These are phyloP conservation scores for Suillus cothurnatus DNA, from an alignment of 768 basidiomycete genomes.

Conservation along the genomic window DNA sequence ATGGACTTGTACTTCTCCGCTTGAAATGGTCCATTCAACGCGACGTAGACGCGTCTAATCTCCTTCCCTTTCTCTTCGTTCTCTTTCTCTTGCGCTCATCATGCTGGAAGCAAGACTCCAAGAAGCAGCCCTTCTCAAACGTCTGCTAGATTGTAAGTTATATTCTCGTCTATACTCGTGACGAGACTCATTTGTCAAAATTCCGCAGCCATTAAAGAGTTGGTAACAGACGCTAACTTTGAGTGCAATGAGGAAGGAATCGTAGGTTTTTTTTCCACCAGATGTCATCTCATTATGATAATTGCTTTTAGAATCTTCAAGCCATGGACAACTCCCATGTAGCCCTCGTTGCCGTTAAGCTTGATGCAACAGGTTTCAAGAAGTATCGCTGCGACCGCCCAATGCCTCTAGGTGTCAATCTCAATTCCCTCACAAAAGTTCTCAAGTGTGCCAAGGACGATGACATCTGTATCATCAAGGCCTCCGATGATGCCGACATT, in stretches of 20 bases:
- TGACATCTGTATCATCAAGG: constrained; percentile 88
- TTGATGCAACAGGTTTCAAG: constrained; percentile 79
- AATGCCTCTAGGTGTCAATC: constrained; percentile 88
- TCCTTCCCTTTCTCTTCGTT: constrained; percentile 15
- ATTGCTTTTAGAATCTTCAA: constrained; percentile 67
- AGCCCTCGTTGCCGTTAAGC: constrained; percentile 88
- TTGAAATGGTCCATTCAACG: constrained; percentile 34
- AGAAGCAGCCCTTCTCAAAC: constrained; percentile 89
- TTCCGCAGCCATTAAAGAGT: constrained; percentile 87
- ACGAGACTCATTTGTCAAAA: background rate
- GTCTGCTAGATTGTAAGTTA: constrained; percentile 83
- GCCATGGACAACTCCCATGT: constrained; percentile 99
- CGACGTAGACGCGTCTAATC: constrained; percentile 33
- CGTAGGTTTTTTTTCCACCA: constrained; percentile 40
- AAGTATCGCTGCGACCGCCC: constrained; percentile 93
- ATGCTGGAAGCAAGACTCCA: constrained; percentile 93
- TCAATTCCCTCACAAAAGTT: constrained; percentile 89
- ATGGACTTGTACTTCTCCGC: constrained; percentile 32
- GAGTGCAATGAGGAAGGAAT: constrained; percentile 97
- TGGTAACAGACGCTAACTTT: constrained; percentile 97
- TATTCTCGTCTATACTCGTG: constrained; percentile 10
- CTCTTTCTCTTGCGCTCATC: constrained; percentile 17
- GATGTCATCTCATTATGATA: background rate
- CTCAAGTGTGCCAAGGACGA: constrained; percentile 97
- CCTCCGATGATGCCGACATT: constrained; percentile 86